Evolutionary conservation across 768 basidiomycete species (phyloP).

Genomic region (Podaxis sp.): DNA sequence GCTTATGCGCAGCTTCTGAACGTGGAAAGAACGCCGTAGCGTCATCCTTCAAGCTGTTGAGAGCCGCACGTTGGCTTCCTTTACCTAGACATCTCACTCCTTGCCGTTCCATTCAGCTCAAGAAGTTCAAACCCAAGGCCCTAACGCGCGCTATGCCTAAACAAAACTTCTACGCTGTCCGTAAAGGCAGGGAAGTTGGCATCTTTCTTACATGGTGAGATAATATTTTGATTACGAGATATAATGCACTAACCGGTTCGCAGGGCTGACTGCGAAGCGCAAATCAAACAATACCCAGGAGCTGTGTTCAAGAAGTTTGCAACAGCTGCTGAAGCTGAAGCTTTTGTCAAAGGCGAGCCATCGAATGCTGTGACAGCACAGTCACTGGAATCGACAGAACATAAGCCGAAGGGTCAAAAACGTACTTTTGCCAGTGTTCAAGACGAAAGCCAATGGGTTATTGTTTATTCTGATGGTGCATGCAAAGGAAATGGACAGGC

Average conservation of each 20-base stretch:
- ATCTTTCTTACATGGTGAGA: slow-evolving; percentile 71
- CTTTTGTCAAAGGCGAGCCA: slow-evolving; percentile 39
- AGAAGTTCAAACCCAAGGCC: slow-evolving; percentile 4
- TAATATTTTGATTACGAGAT: background rate
- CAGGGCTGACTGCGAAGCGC: slow-evolving; percentile 73
- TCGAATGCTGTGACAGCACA: slow-evolving; percentile 1
- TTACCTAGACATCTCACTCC: background rate
- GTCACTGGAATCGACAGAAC: slow-evolving; percentile 12
- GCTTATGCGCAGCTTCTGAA: background rate
- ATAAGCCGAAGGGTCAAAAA: background rate
- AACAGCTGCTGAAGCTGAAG: slow-evolving; percentile 54
- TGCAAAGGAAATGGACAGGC: slow-evolving; percentile 78
- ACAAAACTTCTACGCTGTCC: slow-evolving; percentile 72
- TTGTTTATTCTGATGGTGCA: slow-evolving; percentile 88
- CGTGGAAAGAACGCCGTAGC: background rate
- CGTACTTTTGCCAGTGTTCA: slow-evolving; percentile 18
- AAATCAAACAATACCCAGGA: slow-evolving; percentile 62
- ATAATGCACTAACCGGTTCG: slow-evolving; percentile 1
- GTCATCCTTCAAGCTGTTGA: background rate
- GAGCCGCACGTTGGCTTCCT: background rate
- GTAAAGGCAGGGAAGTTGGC: slow-evolving; percentile 60
- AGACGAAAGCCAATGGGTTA: slow-evolving; percentile 35
- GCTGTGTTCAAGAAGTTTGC: slow-evolving; percentile 71
- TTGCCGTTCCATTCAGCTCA: background rate
- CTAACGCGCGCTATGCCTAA: slow-evolving; percentile 30